Evolutionary conservation across 2,329 filamentous ascomycete species (phyloP), one percentile per base, ranked within the genome.

Genomic region (Kalaharituber pfeilii): DNA sequence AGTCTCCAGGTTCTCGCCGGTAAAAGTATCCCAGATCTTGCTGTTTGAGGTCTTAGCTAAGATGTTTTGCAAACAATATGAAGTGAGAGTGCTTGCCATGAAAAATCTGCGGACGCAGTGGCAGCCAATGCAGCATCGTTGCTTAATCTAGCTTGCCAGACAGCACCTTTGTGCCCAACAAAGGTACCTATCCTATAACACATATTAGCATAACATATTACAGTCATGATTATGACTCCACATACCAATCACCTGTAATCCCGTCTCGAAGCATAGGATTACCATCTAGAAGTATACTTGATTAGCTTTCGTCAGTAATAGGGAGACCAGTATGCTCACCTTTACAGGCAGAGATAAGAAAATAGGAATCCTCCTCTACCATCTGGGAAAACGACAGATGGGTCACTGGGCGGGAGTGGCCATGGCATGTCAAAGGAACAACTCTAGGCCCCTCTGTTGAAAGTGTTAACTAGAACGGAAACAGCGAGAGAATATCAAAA

Each of bases 251-350:
- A 56, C 91, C 91, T 49, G 89, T 98, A 58, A 93, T 78, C 59
- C 91, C 91, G 71, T 96, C 86, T 61, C 91, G 85, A 63, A 98
- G 82, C 88, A 96, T 96, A 51, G 91, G 91, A 68, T 96, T 96
- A 66, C 89, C 89, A 73, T 98, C 91, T 88, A 68, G 53, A 64
- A 29, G 20, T 51, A 24, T 53, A 36, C n/a, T 9, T 9, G 9
- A 36, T 36, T 36, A 36, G 30, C 30, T n/a, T 36, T 9, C 18
- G 52, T 36, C 13, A 13, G 11, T 44, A 25, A 22, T 44, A 20
- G 20, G 28, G 13, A 53, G 51, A 47, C 39, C 39, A 39, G 50
- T 55, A 22, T 47, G 49, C 55, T 53, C 66, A 86, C 83, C 83
- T 75, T 94, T 94, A 74, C 86, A 91, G 61, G 88, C 87, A 25